Evolutionary conservation across 1,284 basidiomycete species (phyloP), one percentile per base, ranked within the genome.

Genomic region (Sporisorium exsertum): DNA sequence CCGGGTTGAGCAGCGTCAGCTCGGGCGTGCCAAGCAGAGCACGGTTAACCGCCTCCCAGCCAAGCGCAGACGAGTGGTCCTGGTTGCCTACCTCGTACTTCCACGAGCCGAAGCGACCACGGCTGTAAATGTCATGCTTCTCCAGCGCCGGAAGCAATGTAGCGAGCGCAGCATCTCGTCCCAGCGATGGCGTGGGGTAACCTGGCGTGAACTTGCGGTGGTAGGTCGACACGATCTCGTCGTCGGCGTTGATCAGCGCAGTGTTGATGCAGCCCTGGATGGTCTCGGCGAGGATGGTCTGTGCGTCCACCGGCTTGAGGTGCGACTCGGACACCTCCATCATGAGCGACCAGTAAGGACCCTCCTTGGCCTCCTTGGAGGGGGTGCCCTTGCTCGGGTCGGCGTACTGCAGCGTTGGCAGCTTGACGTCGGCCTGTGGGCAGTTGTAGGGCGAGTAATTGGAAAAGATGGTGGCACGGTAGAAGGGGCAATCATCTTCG

Each of bases 71-170:
- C 69, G 86, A 87, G 75, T 88, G 88, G 75, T 88, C 88, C 79
- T 88, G 88, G 78, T 88, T 88, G 1, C 88, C 88, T 10, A 87
- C 87, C 80, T 88, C 87, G 81, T 87, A 88, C 79, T 87, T 87
- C 87, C 88, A 89, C 49, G 86, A 87, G n/a, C 88, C 88, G 78
- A 89, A 89, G 54, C 88, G 85, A 42, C 88, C 88, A 56, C 88
- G 86, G 20, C 86, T 87, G 79, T 86, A 86, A 59, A 89, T 88
- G 55, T 83, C 82, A 80, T 81, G 87, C 72, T 83, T 74, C 58
- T 88, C 86, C 40, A 89, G 80, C 24, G 80, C 81, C 2, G 88
- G 88, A 35, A 88, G 84, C 71, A 88, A 86, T 27, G 83, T 72
- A 29, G 84, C 84, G 42, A 89, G 79, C 45, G 88, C 87, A 16